Evolutionary conservation across 2,329 filamentous ascomycete species (phyloP), one percentile per base, ranked within the genome.

Genomic region (Trichoderma koningiopsis): DNA sequence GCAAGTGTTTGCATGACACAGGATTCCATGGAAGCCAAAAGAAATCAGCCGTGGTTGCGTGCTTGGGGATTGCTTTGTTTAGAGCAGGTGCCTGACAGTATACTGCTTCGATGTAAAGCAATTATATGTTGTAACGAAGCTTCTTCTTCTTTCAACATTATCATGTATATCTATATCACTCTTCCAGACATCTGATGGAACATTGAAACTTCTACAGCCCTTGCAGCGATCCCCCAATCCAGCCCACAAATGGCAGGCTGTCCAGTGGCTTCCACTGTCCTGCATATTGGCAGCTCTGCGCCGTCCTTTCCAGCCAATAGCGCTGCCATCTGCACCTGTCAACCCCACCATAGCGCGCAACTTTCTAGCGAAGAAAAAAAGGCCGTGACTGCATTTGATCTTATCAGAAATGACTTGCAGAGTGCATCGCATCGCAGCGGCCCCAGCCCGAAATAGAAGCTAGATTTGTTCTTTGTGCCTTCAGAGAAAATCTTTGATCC

Each of bases 351-450:
- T 24, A 47, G 55, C 35, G 52, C 55, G 55, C 55, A 57, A 24
- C 29, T 22, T 66, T 56, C 58, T 43, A 65, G 61, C n/a, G 52
- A 63, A 40, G 27, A 63, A 63, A 63, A 35, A 31, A 53, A 22
- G 53, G 56, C 47, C 57, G n/a, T 53, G 55, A 55, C 43, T 53
- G 33, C 47, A 33, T 35, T 35, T 35, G 33, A 35, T 33, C 27
- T 43, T 27, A 37, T 27, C 49, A 33, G 29, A 22, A 29, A 59
- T 68, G 66, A 68, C 66, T 24, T 68, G 66, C 66, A 68, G 66
- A 62, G 27, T 68, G 66, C 66, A 63, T 68, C 66, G 66, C 66
- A 57, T 68, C 66, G 58, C 58, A 62, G 58, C 58, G 33, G 19
- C 37, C 47, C 63, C 53, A 49, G 40, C 53, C 63, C 63, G 31